Evolutionary conservation across 768 basidiomycete species (phyloP).

Genomic region (Lactarius quietus): DNA sequence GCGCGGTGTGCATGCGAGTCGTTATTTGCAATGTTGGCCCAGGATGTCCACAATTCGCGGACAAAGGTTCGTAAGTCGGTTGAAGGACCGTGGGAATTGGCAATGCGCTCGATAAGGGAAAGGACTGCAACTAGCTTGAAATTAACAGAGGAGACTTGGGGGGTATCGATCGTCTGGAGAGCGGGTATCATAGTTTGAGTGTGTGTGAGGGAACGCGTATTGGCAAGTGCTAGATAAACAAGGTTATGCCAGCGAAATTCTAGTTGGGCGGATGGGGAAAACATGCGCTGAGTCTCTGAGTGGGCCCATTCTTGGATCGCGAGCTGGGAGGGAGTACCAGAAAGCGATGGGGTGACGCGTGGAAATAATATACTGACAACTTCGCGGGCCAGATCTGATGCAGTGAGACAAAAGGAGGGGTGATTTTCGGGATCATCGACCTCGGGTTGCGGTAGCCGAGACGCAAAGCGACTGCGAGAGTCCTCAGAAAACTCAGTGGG

Average conservation of each 20-base stretch:
- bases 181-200: conserved; percentile 3
- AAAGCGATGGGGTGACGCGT: conserved; percentile 7
- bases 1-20: conserved; percentile 17
- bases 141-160: conserved; percentile 16
- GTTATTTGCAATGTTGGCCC: conserved; percentile 32
- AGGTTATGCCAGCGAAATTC: conserved; percentile 25
- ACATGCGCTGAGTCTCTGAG: conserved; percentile 18
- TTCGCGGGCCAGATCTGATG: conserved; percentile 18
- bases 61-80: conserved; percentile 10
- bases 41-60: conserved; percentile 40
- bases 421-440: conserved; percentile 8
- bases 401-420: conserved; percentile 23
- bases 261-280: conserved; percentile 9
- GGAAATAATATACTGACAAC: conserved; percentile 22
- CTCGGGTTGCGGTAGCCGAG: conserved; percentile 3
- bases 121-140: conserved; percentile 22
- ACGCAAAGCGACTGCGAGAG: conserved; percentile 1
- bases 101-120: conserved; percentile 19
- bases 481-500: conserved; percentile 26
- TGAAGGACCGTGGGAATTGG: not conserved
- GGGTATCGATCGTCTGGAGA: not conserved
- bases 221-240: conserved; percentile 23
- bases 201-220: conserved; percentile 7
- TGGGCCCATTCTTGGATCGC: conserved; percentile 21
- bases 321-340: conserved; percentile 19